phyloP scores from a whole-genome alignment of 495 filamentous ascomycete genomes.

The Sordaria brevicollis region DNA sequence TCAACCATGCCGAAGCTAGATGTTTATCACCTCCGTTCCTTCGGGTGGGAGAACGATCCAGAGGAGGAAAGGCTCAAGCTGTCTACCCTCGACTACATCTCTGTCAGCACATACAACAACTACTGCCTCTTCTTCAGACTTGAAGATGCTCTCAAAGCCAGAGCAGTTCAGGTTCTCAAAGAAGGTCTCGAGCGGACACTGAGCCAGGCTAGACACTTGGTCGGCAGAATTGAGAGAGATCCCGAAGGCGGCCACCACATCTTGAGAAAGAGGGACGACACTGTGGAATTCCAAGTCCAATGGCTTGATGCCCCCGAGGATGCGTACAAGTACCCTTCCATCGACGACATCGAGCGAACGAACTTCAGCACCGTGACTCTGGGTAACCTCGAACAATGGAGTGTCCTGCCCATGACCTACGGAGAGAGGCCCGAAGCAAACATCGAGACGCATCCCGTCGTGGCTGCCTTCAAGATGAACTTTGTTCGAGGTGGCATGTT shows the following conservation, averaged over 20 bases:
- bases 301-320: conserved; percentile 23
- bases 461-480: conserved; percentile 31
- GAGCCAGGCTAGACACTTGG: conserved; percentile 31
- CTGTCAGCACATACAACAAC: conserved; percentile 20
- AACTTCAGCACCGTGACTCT: conserved; percentile 19
- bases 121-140: conserved; percentile 33
- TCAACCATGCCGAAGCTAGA: conserved; percentile 11
- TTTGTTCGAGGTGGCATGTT: conserved; percentile 33
- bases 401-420: conserved; percentile 28
- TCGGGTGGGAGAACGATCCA: conserved; percentile 19
- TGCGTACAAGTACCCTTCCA: conserved; percentile 17
- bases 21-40: conserved; percentile 12
- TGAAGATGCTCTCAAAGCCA: conserved; percentile 19
- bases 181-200: conserved; percentile 31
- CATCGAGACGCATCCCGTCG: conserved; percentile 21
- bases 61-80: conserved; percentile 14
- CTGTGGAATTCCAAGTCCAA: conserved; percentile 31
- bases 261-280: conserved; percentile 31
- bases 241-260: conserved; percentile 23
- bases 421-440: conserved; percentile 30
- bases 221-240: conserved; percentile 34
- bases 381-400: conserved; percentile 22
- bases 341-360: conserved; percentile 20
- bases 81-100: conserved; percentile 26
- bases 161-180: conserved; percentile 18